These are phyloP conservation scores for Pestalotiopsis sp. DNA, from an alignment of 2,329 filamentous ascomycete genomes.

Conservation along the genomic window DNA sequence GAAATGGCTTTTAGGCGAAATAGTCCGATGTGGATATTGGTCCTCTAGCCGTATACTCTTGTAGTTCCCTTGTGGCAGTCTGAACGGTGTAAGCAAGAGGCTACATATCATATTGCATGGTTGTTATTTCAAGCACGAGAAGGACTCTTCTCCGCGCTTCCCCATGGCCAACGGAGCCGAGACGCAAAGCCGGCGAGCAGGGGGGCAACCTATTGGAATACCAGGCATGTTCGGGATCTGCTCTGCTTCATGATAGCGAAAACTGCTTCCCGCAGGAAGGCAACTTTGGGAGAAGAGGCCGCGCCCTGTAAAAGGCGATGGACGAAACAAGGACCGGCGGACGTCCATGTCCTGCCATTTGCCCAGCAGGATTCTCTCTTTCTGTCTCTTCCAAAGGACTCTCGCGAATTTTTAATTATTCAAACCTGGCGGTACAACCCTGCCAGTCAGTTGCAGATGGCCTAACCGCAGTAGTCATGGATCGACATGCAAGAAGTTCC, in stretches of 20 bases:
- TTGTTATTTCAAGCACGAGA: background rate
- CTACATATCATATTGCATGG: background rate
- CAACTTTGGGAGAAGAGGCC: background rate
- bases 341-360: no score
- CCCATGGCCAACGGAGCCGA: background rate
- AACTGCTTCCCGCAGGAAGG: background rate
- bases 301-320: background rate
- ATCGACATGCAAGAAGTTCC: background rate
- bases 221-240: background rate
- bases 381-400: no score
- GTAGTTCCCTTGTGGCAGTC: no score
- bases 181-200: background rate
- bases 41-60: no score
- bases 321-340: no score
- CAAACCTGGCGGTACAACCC: background rate
- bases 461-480: background rate
- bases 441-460: background rate
- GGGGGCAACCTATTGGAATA: background rate
- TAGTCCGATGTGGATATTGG: background rate
- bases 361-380: no score
- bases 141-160: background rate
- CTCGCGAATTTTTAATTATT: no score
- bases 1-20: background rate
- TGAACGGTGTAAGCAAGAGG: background rate
- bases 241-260: background rate